Evolutionary conservation across 257 asterid genomes (phyloP), one percentile per base, ranked within the genome.

Genomic region (Petrea volubilis): DNA sequence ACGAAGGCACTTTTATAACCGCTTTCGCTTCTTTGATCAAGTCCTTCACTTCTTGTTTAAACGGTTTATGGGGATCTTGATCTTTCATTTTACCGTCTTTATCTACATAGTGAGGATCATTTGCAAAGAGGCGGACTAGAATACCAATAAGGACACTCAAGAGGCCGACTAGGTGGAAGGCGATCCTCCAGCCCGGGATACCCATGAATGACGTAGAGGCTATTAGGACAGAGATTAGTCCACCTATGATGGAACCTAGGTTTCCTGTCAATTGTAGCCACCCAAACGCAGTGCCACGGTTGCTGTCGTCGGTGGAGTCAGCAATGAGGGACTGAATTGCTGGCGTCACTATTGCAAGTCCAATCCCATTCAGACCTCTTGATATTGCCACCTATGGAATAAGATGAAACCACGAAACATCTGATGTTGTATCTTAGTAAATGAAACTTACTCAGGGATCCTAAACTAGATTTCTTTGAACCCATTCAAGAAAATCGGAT

Each of bases 221-320:
- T 13, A 93, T 34, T 1, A 91, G 76, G 25, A 89, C 83, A 1
- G 97, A 82, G 18, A 80, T 5, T 12, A 84, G 83, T 3, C 96
- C 96, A 3, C 98, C 97, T 29, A 91, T 78, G 10, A 87, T 86
- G 52, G 96, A 80, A 21, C 98, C 98, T 3, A 89, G 25, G 80
- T 84, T 85, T 21, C 89, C 90, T 0, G 96, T 91, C 24, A 91
- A 31, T 13, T 83, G 87, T 17, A 94, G 83, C 96, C 96, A 91
- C 31, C 97, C 98, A 5, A 94, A 94, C 20, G 97, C 98, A 12
- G 88, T 87, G 14, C 98, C 98, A 0, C 98, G 96, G 27, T 94
- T 89, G 63, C 82, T 80, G 8, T 85, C 95, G 14, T 86, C 86
- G 23, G 96, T 91, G n/a, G 93, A 89, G 61, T 94, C 98, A 0